Percentiles rank a stretch among this genome's conserved stretches.
These are phyloP conservation scores for Aspergillus cristatus DNA, from an alignment of 495 filamentous ascomycete species.

Conservation along the genomic window DNA sequence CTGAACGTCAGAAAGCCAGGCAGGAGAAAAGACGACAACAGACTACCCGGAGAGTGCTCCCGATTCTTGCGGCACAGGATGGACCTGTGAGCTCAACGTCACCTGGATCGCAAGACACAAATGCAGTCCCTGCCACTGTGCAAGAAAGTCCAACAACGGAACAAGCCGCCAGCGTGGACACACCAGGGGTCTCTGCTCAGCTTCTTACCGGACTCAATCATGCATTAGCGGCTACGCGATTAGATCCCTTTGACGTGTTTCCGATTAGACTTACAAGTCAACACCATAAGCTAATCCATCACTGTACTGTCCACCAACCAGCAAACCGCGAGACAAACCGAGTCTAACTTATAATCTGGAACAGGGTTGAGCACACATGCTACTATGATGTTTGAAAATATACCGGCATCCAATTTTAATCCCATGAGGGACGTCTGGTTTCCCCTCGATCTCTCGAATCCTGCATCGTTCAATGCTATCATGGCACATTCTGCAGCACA, in stretches of 20 bases:
- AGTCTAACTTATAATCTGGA: not conserved
- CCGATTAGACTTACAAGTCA: slow-evolving; percentile 17
- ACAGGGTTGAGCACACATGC: slow-evolving; percentile 21
- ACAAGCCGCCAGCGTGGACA: too few relatives aligned
- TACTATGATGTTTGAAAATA: slow-evolving; percentile 22
- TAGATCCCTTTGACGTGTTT: slow-evolving; percentile 21
- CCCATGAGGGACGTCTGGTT: slow-evolving; percentile 26
- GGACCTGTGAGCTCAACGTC: too few relatives aligned
- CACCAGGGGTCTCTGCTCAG: slow-evolving; percentile 6
- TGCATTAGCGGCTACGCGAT: slow-evolving; percentile 11
- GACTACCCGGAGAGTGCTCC: too few relatives aligned
- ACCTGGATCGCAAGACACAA: too few relatives aligned
- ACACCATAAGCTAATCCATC: slow-evolving; percentile 21
- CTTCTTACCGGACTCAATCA: slow-evolving; percentile 8
- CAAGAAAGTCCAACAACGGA: too few relatives aligned
- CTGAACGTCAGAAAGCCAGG: slow-evolving; percentile 11
- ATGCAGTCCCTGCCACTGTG: too few relatives aligned
- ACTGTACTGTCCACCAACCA: slow-evolving; percentile 12
- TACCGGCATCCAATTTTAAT: slow-evolving; percentile 15
- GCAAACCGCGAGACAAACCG: too few relatives aligned
- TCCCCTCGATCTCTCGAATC: slow-evolving; percentile 21
- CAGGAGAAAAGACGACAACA: slow-evolving; percentile 3
- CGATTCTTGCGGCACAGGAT: too few relatives aligned
- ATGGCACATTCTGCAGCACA: slow-evolving; percentile 23
- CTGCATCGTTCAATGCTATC: slow-evolving; percentile 21